Evolutionary conservation across 805 yeast genomes (phyloP), one percentile per base, ranked within the genome.

Genomic region (Saccharomycopsis fibuligera): DNA sequence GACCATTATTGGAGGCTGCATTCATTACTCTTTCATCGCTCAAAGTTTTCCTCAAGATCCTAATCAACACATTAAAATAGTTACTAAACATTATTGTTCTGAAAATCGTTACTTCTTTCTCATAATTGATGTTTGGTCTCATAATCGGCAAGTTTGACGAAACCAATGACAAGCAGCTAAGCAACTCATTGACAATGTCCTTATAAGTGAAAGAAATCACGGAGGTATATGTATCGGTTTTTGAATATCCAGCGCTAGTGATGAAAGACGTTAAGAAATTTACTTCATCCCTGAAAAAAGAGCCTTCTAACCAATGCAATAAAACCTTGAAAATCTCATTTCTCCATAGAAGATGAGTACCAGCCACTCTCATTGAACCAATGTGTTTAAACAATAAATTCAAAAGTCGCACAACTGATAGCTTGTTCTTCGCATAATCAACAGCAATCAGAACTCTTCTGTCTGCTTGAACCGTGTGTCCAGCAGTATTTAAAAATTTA

Each of bases 11-110:
- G 17, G 44, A n/a, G 17, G 22, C 25, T 19, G 22, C 22, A 9
- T 33, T 39, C 19, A 23, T 17, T 3, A 30, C 33, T 29, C 76
- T 67, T 50, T 68, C 62, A 52, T 71, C 69, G 49, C 37, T 24
- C 16, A 52, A 76, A 64, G 23, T 76, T 69, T 58, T 76, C 69
- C 59, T 75, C 23, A 52, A 44, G 24, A 52, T 41, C 5, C 53
- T 25, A 4, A 49, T 37, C 40, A 85, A 59, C 64, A 83, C 59
- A 72, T 81, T 80, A 62, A 83, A 85, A 57, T 81, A 83, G 53
- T 81, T 81, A 3, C 83, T 80, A 62, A 86, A 85, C 9, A 79
- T 72, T 41, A 83, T 75, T 27, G 77, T 77, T 56, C 75, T 77
- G 30, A 79, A 74, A 53, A 76, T 74, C 36, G 67, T 68, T 30